phyloP scores from a whole-genome alignment of 305 asterid genomes.

The Ruellia speciosa region DNA sequence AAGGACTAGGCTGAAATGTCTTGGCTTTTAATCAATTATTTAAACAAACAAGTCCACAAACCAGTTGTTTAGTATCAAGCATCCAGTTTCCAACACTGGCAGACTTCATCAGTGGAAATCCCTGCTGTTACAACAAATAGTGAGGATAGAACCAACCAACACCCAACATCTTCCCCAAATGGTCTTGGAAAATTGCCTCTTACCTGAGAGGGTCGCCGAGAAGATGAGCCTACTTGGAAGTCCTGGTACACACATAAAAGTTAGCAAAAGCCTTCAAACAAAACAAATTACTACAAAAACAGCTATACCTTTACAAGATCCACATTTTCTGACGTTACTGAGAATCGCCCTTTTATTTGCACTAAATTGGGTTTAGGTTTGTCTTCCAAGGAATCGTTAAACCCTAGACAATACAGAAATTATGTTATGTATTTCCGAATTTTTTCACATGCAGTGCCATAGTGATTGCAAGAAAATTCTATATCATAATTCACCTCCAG shows the following conservation, averaged over 20 bases:
- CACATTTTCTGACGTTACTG: slow-evolving; percentile 97
- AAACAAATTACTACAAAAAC: slow-evolving; percentile 15
- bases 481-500: slow-evolving; percentile 61
- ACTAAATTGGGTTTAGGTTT: slow-evolving; percentile 80
- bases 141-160: slow-evolving; percentile 21
- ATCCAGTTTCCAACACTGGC: slow-evolving; percentile 95
- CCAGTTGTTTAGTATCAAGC: slow-evolving; percentile 68
- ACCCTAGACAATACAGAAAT: slow-evolving; percentile 34
- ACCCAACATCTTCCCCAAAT: slow-evolving; percentile 8
- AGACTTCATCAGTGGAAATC: slow-evolving; percentile 81
- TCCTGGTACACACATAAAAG: slow-evolving; percentile 53
- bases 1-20: too few relatives aligned
- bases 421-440: slow-evolving; percentile 18
- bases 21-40: too few relatives aligned
- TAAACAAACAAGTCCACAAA: slow-evolving; percentile 25
- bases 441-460: slow-evolving; percentile 2
- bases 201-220: slow-evolving; percentile 75
- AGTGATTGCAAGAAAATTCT: background rate
- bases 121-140: slow-evolving; percentile 35
- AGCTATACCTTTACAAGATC: slow-evolving; percentile 86
- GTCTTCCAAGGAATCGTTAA: slow-evolving; percentile 82
- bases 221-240: slow-evolving; percentile 60
- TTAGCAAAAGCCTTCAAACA: slow-evolving; percentile 28
- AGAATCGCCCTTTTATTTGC: slow-evolving; percentile 96
- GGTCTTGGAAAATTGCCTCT: slow-evolving; percentile 25